These are phyloP conservation scores for Raffaelea albimanens DNA, from an alignment of 2,329 filamentous ascomycete genomes.

Conservation along the genomic window DNA sequence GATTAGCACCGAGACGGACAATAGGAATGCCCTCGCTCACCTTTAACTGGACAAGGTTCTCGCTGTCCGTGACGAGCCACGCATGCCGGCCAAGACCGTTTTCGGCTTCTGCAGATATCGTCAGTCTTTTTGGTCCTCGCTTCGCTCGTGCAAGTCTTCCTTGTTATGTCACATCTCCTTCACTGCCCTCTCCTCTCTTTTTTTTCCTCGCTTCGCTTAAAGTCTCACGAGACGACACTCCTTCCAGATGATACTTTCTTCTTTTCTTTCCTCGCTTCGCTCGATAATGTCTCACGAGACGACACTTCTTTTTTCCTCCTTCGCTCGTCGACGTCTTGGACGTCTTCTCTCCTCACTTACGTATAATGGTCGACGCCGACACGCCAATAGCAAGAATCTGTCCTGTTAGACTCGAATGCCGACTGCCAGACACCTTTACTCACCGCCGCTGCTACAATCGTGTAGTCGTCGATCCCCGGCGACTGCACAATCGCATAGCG, in stretches of 20 bases:
- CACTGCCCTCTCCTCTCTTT: too few species aligned
- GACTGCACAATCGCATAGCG: constrained; percentile 15
- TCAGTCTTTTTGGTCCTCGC: background rate
- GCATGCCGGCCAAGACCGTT: constrained; percentile 18
- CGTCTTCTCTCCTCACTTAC: constrained; percentile 7
- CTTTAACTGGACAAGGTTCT: constrained; percentile 17
- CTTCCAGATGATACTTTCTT: too few species aligned
- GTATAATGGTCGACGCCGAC: constrained; percentile 14
- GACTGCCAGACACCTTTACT: background rate
- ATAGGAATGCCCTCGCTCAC: constrained; percentile 7
- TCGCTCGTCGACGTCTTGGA: too few species aligned
- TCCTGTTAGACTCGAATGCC: background rate
- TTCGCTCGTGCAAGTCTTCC: too few species aligned
- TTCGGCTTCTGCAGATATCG: constrained; percentile 15
- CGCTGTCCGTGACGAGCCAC: constrained; percentile 14
- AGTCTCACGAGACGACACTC: too few species aligned
- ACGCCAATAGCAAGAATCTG: constrained; percentile 15
- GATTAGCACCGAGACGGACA: too few species aligned
- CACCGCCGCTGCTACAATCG: constrained; percentile 17
- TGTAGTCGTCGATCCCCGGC: constrained; percentile 18
- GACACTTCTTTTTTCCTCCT: too few species aligned
- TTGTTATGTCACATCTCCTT: too few species aligned
- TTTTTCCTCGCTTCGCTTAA: too few species aligned
- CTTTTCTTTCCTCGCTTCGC: too few species aligned
- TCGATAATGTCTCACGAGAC: too few species aligned